phyloP scores from a whole-genome alignment of 2,329 filamentous ascomycete species.

The Alternaria longipes region DNA sequence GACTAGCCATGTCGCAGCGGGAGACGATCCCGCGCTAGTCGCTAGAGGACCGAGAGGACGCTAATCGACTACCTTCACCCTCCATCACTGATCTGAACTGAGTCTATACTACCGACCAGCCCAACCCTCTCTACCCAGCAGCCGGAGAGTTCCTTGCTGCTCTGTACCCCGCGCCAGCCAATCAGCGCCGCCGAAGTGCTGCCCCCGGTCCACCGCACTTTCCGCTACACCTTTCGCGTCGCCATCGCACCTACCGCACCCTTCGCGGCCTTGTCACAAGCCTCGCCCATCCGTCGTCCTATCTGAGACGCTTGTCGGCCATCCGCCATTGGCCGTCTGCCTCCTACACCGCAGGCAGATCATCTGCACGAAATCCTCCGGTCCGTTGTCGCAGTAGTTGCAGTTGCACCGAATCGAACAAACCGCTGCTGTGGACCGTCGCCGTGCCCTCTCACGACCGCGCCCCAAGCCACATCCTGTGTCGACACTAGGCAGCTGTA shows the following conservation, averaged over 20 bases:
- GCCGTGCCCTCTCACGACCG: too few relatives aligned
- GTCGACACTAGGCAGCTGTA: conserved; percentile 25
- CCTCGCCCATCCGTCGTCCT: conserved; percentile 42
- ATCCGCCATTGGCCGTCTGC: too few relatives aligned
- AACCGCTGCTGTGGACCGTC: conserved; percentile 11
- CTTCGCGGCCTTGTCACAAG: conserved; percentile 45
- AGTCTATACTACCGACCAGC: conserved; percentile 6
- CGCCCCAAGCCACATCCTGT: too few relatives aligned
- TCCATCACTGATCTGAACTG: background rate
- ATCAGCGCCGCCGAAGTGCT: conserved; percentile 39
- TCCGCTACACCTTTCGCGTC: conserved; percentile 4
- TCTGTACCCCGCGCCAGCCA: too few relatives aligned
- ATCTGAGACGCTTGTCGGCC: conserved; percentile 50
- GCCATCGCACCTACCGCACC: conserved; percentile 22
- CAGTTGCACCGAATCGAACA: conserved; percentile 16
- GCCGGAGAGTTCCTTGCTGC: conserved; percentile 13
- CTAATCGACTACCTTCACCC: too few relatives aligned
- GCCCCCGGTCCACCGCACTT: conserved; percentile 11
- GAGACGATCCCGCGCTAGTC: conserved; percentile 31
- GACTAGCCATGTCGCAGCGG: conserved; percentile 22
- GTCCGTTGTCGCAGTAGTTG: conserved; percentile 38
- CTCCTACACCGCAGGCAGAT: conserved; percentile 51
- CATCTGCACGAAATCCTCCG: conserved; percentile 64
- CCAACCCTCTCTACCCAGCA: background rate
- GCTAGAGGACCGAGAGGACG: too few relatives aligned